phyloP scores from a whole-genome alignment of 129 eudicot species.

The Chrysanthemum seticuspe region DNA sequence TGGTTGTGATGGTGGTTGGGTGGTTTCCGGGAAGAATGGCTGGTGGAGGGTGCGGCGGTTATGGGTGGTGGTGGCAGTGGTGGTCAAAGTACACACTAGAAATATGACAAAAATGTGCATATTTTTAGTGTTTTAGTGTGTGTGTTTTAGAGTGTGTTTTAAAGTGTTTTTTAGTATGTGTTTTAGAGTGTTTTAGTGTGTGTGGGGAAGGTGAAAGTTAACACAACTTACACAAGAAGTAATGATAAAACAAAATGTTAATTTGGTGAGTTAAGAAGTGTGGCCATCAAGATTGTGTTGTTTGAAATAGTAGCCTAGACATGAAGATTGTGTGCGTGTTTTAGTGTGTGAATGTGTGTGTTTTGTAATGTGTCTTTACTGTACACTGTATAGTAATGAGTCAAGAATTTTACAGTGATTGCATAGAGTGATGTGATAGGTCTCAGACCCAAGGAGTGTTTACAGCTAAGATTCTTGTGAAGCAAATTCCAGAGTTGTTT shows the following conservation, averaged over 20 bases:
- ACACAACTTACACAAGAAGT: conserved; percentile 32
- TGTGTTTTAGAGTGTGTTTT: conserved; percentile 5
- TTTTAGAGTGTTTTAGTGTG: background rate
- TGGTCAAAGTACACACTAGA: conserved; percentile 21
- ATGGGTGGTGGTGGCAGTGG: conserved; percentile 28
- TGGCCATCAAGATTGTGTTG: too few species aligned
- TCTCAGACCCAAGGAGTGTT: conserved; percentile 25
- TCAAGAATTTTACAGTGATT: conserved; percentile 23
- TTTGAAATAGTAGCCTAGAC: too few species aligned
- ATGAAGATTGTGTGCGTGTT: too few species aligned
- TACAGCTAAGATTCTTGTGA: conserved; percentile 40
- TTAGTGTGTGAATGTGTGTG: conserved; percentile 14
- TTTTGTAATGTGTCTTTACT: background rate
- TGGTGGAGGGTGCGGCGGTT: conserved; percentile 79
- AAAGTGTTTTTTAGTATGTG: background rate
- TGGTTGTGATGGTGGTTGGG: conserved; percentile 19
- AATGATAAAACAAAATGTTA: conserved; percentile 24
- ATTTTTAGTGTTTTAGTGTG: conserved; percentile 3
- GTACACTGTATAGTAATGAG: background rate
- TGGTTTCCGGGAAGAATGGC: conserved; percentile 53
- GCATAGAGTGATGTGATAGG: conserved; percentile 27
- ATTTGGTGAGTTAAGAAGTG: conserved; percentile 8
- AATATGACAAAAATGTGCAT: conserved; percentile 37
- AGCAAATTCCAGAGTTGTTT: background rate
- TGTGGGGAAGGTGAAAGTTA: conserved; percentile 26